These are phyloP conservation scores for Chaetomium cochliodes DNA, from an alignment of 495 filamentous ascomycete species.

Conservation along the genomic window DNA sequence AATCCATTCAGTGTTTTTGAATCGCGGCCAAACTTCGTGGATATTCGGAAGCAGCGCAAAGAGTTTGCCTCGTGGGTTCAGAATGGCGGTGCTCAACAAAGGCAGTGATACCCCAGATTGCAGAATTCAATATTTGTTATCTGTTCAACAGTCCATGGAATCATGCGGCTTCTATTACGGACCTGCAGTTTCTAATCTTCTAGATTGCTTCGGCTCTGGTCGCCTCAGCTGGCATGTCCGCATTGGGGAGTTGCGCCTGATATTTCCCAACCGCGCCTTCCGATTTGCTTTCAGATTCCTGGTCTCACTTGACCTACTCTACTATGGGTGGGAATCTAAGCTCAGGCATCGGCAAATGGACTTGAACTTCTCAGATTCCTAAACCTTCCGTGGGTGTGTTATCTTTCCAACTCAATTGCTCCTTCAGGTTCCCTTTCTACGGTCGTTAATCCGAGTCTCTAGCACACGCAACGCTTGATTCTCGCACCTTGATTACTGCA, in stretches of 20 bases:
- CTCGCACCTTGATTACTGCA: background rate
- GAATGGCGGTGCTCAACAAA: constrained; percentile 19
- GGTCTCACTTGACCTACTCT: background rate
- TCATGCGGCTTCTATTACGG: background rate
- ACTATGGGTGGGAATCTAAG: too few species aligned
- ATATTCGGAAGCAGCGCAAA: constrained; percentile 65
- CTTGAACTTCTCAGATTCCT: background rate
- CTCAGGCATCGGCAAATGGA: too few species aligned
- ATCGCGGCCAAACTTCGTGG: constrained; percentile 49
- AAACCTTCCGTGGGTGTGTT: background rate
- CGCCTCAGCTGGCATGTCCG: background rate
- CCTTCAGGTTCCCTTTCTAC: background rate
- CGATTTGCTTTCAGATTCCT: background rate
- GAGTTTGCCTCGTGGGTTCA: constrained; percentile 77
- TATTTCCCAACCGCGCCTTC: background rate
- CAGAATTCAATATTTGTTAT: background rate
- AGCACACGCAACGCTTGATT: background rate
- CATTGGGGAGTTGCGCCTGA: background rate
- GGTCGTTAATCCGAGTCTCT: background rate
- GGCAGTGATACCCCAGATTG: constrained; percentile 4
- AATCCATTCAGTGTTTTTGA: constrained; percentile 52
- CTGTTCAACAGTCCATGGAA: background rate
- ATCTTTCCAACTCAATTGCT: background rate
- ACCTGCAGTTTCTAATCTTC: background rate
- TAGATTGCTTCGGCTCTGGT: background rate